A percentile compares a stretch with the other conserved stretches of the same genome.
phyloP scores from a whole-genome alignment of 345 rosid genomes.

The Citrus sinensis region DVS_A1.0 CM039168.1:29474501-29475000 shows the following conservation, averaged over 20 bases:
- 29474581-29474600: constrained; percentile 78
- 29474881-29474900: constrained; percentile 61
- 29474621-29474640: constrained; percentile 87
- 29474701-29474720: constrained; percentile 90
- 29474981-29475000: constrained; percentile 44
- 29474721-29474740: constrained; percentile 82
- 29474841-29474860: constrained; percentile 51
- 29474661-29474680: constrained; percentile 89
- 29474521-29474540: constrained; percentile 53
- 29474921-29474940: constrained; percentile 89
- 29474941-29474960: constrained; percentile 74
- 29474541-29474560: constrained; percentile 49
- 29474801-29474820: constrained; percentile 67
- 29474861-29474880: constrained; percentile 48
- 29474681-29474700: constrained; percentile 80
- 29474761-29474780: constrained; percentile 77
- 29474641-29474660: constrained; percentile 74
- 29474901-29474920: constrained; percentile 79
- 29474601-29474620: constrained; percentile 50
- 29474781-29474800: constrained; percentile 61
- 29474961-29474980: constrained; percentile 42
- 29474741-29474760: constrained; percentile 71
- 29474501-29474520: constrained; percentile 64
- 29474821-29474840: constrained; percentile 97
- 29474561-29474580: constrained; percentile 53